A percentile compares a stretch with the other conserved stretches of the same genome.
These are phyloP conservation scores for Citrus medica DNA, from an alignment of 345 rosid species.

Conservation along the genomic window DNA sequence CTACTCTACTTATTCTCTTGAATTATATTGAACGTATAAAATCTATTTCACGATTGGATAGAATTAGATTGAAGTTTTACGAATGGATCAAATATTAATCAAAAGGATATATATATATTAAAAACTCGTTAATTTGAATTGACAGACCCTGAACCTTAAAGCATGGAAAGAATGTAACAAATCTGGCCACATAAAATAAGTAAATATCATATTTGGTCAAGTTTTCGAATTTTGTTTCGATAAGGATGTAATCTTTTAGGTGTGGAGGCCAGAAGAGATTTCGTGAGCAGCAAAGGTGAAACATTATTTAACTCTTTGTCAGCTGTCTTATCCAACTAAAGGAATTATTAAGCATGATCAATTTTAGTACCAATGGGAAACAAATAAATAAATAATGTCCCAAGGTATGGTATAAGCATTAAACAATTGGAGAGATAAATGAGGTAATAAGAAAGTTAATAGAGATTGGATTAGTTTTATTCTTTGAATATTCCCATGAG, in stretches of 20 bases:
- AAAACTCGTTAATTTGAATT: too few relatives aligned
- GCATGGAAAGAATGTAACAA: background rate
- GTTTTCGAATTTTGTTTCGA: background rate
- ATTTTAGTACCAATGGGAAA: background rate
- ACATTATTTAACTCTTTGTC: background rate
- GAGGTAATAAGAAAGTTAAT: background rate
- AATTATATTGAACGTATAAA: too few relatives aligned
- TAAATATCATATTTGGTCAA: background rate
- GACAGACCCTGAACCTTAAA: background rate
- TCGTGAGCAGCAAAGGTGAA: background rate
- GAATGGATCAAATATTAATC: too few relatives aligned
- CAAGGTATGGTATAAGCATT: background rate
- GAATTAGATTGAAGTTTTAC: background rate
- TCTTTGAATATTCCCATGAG: background rate
- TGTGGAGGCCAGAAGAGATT: background rate
- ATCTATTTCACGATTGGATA: too few relatives aligned
- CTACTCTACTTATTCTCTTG: too few relatives aligned
- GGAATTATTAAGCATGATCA: too few relatives aligned
- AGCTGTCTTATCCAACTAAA: background rate
- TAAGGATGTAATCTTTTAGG: background rate
- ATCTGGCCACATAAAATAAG: background rate
- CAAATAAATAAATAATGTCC: background rate
- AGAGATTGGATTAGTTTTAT: background rate
- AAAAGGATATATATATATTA: too few relatives aligned
- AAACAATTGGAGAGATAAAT: background rate